These are phyloP conservation scores for Hymenoscyphus salicellus DNA, from an alignment of 2,329 filamentous ascomycete genomes.

Conservation along the genomic window DNA sequence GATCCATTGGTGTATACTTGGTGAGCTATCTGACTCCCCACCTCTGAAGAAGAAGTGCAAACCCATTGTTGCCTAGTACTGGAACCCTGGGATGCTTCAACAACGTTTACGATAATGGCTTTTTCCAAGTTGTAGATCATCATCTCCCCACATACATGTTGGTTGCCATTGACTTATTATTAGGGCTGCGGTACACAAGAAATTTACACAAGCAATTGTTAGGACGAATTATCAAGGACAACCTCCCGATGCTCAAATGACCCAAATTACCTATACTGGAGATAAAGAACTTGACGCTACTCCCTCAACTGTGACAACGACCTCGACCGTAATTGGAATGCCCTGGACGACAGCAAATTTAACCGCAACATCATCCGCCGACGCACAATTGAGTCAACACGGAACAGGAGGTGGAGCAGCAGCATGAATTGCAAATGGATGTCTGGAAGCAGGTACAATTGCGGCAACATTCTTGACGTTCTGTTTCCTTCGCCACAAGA, in stretches of 20 bases:
- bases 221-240: slow-evolving; percentile 10
- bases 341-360: not conserved
- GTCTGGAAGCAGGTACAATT: not conserved
- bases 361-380: slow-evolving; percentile 6
- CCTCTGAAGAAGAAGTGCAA: not conserved
- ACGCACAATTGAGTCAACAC: not conserved
- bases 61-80: slow-evolving; percentile 6
- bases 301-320: not conserved
- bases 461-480: not conserved
- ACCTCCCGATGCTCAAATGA: slow-evolving; percentile 7
- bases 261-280: slow-evolving; percentile 15
- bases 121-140: slow-evolving; percentile 13
- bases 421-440: not conserved
- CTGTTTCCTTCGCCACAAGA: not conserved
- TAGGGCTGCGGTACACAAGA: slow-evolving; percentile 19
- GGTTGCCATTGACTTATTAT: not conserved
- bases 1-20: slow-evolving; percentile 18
- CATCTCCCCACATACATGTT: not conserved
- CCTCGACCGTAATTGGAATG: not conserved
- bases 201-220: slow-evolving; percentile 10
- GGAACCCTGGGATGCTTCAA: slow-evolving; percentile 14
- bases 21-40: not conserved
- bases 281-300: slow-evolving; percentile 8
- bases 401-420: not conserved
- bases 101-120: slow-evolving; percentile 16